Conservation (phyloP, 495 filamentous ascomycete species). For the Aspergillus saccharolyticus region DNA sequence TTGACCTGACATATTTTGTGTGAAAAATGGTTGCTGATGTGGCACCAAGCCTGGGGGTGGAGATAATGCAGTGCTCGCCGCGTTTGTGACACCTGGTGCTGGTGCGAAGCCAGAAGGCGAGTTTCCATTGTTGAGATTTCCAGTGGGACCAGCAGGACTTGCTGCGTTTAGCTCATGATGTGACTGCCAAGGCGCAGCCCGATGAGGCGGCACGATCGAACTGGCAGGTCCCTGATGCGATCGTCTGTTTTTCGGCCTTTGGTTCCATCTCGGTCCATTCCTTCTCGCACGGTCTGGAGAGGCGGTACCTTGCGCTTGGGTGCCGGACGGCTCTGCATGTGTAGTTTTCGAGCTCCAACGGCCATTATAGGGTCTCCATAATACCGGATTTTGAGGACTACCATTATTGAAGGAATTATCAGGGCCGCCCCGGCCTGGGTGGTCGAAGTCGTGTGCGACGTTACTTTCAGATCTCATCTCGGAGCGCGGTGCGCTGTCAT, state of each 20-base stretch:
- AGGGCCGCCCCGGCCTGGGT: neutral
- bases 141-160: neutral
- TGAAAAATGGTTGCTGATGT: neutral
- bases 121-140: neutral
- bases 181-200: neutral
- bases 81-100: neutral
- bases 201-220: neutral
- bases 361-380: slow-evolving; percentile 19
- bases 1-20: slow-evolving; percentile 9
- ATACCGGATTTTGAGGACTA: neutral
- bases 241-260: neutral
- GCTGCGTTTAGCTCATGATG: neutral
- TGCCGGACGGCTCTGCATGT: neutral
- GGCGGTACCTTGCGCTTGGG: neutral
- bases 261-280: neutral
- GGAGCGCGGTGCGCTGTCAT: neutral
- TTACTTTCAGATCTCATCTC: neutral
- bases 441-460: neutral
- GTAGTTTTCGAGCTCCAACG: slow-evolving; percentile 16
- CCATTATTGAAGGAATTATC: neutral
- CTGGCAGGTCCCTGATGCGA: neutral
- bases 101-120: slow-evolving; percentile 5
- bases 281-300: neutral
- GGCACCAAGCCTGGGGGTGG: slow-evolving; percentile 4
- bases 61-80: neutral